Evolutionary conservation across 768 basidiomycete genomes (phyloP), one percentile per base, ranked within the genome.

Genomic region (Pisolithus marmoratus): DNA sequence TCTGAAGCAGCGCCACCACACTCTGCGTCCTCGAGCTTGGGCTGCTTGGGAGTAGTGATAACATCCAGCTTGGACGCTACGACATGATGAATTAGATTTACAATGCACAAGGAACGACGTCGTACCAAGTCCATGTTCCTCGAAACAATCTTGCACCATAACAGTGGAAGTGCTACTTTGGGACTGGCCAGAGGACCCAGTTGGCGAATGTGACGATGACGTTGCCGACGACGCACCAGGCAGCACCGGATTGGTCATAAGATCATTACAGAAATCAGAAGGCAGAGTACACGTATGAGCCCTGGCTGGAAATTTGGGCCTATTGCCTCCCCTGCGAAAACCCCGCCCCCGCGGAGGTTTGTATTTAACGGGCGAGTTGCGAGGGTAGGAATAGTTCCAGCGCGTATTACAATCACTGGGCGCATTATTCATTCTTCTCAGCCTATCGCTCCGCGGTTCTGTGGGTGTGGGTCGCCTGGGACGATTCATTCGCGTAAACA

Each of bases 391-490:
- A 24, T n/a, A n/a, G 24, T 27, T 27, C 43, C 26, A 17, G 14
- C 8, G 19, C 23, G 5, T 15, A 7, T n/a, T 8, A 3, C 29
- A 29, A 15, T 45, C 43, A 26, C 17, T 8, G 27, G 15, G 26
- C 8, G 14, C 14, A 8, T 2, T 26, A 17, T 45, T 45, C 17
- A 17, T 29, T 34, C 2, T 23, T 20, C 29, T 15, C 22, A 7
- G 15, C 27, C 50, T 42, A 41, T 45, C 23, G 36, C 46, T 46
- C 20, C 48, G 57, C 8, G 54, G 52, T 34, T 49, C 56, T 15
- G 46, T 54, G 4, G 58, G 54, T n/a, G 53, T 46, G 38, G 50
- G 54, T 29, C 52, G 43, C 27, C 36, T 49, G 37, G 36, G 19
- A 8, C 37, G 34, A 4, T 34, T 5, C 14, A 34, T 34, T 5